phyloP scores from a whole-genome alignment of 169 alveolate genomes.

The Plasmodium knowlesi region DNA sequence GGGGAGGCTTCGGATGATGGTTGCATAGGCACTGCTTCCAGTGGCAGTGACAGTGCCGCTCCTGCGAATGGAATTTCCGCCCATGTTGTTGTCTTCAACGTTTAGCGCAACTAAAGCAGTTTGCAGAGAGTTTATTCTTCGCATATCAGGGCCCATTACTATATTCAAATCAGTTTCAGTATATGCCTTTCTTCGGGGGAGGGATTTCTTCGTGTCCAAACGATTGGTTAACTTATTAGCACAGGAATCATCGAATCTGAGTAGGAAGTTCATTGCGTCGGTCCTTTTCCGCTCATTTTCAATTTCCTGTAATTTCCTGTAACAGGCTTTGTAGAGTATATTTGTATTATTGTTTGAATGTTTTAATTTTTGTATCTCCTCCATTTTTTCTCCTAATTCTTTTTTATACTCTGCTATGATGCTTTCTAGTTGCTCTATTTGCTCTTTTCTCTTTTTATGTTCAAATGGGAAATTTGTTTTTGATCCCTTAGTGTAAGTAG shows the following conservation, averaged over 20 bases:
- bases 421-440: conserved; percentile 13
- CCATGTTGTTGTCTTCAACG: not conserved
- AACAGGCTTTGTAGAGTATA: conserved; percentile 36
- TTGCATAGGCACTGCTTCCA: not conserved
- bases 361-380: conserved; percentile 43
- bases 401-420: conserved; percentile 35
- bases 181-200: not conserved
- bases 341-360: conserved; percentile 28
- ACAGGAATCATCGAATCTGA: not conserved
- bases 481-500: not conserved
- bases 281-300: not conserved
- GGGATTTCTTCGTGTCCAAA: not conserved
- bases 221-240: not conserved
- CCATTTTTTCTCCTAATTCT: conserved; percentile 10
- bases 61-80: not conserved
- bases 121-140: not conserved
- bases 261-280: not conserved
- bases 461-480: not conserved
- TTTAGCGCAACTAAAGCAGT: not conserved
- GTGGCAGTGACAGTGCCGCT: not conserved
- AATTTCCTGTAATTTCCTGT: conserved; percentile 3
- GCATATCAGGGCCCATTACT: not conserved
- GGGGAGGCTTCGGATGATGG: not conserved
- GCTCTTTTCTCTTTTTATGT: not conserved
- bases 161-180: not conserved